Percentiles rank a stretch among this genome's conserved stretches.
Conservation (phyloP, 2,329 filamentous ascomycete genomes). For the Colletotrichum noveboracense region DNA sequence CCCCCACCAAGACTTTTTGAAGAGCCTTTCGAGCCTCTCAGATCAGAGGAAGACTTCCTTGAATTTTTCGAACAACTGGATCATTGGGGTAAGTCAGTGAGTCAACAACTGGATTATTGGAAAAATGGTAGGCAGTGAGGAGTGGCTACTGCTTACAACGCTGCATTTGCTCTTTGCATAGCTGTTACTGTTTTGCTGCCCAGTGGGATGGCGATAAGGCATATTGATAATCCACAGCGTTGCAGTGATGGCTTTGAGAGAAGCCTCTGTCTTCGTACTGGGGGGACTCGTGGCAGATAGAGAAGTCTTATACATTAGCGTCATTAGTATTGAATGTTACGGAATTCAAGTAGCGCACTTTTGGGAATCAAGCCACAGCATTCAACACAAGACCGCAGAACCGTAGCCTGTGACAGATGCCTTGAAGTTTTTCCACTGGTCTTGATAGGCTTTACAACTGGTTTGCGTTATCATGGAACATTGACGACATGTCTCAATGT, state of each 20-base stretch:
- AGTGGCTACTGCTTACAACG: not conserved
- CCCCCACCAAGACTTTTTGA: too few relatives aligned
- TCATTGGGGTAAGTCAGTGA: too few relatives aligned
- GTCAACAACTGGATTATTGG: not conserved
- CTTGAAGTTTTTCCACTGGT: not conserved
- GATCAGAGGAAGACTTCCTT: not conserved
- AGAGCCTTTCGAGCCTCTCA: too few relatives aligned
- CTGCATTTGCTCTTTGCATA: not conserved
- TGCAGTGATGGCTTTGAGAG: not conserved
- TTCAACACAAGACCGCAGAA: not conserved
- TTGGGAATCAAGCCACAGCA: not conserved
- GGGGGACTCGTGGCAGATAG: not conserved
- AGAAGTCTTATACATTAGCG: not conserved
- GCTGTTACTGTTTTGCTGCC: not conserved
- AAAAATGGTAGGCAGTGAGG: not conserved
- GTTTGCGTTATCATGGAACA: not conserved
- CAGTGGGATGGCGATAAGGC: not conserved
- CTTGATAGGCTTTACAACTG: not conserved
- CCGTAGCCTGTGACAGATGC: not conserved
- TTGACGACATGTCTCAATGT: not conserved
- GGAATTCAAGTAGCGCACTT: not conserved
- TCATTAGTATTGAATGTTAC: not conserved
- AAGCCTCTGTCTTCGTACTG: not conserved
- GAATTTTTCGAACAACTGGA: too few relatives aligned
- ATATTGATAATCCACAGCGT: not conserved